Conservation (phyloP, 768 basidiomycete genomes). For the Russula vinacea region DNA sequence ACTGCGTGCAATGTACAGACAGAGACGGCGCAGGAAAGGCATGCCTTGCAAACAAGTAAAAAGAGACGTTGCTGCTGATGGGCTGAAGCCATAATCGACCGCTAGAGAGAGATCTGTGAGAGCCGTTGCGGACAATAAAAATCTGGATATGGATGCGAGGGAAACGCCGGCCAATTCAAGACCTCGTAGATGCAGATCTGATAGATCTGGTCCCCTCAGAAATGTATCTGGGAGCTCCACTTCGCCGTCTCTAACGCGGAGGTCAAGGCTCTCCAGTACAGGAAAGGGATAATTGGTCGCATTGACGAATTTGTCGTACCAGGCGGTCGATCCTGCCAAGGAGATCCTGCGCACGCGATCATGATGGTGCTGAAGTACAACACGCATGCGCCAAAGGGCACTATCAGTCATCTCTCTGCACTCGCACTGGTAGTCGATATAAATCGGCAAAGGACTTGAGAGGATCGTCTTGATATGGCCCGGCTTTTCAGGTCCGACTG, state of each 20-base stretch:
- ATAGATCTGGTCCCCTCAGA: background rate
- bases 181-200: background rate
- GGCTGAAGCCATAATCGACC: too few relatives aligned
- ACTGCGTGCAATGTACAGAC: background rate
- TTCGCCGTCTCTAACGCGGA: accelerated
- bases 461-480: background rate
- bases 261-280: conserved; percentile 5
- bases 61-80: background rate
- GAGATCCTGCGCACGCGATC: background rate
- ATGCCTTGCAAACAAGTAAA: background rate
- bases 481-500: background rate
- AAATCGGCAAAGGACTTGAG: background rate
- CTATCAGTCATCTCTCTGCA: background rate
- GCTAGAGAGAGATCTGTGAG: background rate
- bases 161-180: background rate
- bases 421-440: background rate
- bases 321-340: background rate
- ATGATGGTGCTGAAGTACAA: background rate
- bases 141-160: background rate
- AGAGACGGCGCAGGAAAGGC: background rate
- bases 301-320: background rate
- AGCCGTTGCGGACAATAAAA: conserved; percentile 2
- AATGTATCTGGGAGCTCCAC: background rate
- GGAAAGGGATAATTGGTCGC: background rate
- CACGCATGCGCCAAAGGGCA: background rate